Conservation (phyloP, 2,329 filamentous ascomycete genomes). For the Clonostachys rosea region DNA sequence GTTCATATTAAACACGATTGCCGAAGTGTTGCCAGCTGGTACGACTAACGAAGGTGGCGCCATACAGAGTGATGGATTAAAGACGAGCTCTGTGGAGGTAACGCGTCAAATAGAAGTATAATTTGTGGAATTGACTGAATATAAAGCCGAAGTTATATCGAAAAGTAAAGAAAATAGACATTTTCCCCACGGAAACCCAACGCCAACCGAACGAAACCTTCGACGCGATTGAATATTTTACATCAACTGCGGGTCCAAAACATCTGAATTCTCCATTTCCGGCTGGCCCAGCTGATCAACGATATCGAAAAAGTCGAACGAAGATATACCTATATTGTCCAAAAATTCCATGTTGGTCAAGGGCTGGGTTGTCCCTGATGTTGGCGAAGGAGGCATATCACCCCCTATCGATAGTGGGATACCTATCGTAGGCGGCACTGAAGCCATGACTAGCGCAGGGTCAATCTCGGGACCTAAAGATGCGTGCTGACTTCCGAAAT, state of each 20-base stretch:
- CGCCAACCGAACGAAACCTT: too few species aligned
- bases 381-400: not conserved
- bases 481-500: not conserved
- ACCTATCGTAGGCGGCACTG: conserved; percentile 5
- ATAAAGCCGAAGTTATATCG: too few species aligned
- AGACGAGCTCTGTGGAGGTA: too few species aligned
- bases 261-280: not conserved
- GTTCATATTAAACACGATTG: too few species aligned
- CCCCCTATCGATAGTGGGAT: conserved; percentile 3
- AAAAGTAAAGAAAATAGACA: too few species aligned
- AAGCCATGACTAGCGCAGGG: not conserved
- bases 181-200: too few species aligned
- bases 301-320: conserved; percentile 28
- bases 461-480: conserved; percentile 1
- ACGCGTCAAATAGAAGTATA: too few species aligned
- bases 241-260: not conserved
- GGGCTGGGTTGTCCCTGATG: conserved; percentile 1
- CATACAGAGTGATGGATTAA: too few species aligned
- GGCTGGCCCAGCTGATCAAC: conserved; percentile 22
- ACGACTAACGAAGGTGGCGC: too few species aligned
- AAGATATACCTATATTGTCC: conserved; percentile 29
- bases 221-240: too few species aligned
- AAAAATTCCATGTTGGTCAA: conserved; percentile 21
- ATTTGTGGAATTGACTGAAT: too few species aligned
- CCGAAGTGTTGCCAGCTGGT: too few species aligned